Conservation (phyloP, 768 basidiomycete genomes). For the Termitomyces bulborhizus region DNA sequence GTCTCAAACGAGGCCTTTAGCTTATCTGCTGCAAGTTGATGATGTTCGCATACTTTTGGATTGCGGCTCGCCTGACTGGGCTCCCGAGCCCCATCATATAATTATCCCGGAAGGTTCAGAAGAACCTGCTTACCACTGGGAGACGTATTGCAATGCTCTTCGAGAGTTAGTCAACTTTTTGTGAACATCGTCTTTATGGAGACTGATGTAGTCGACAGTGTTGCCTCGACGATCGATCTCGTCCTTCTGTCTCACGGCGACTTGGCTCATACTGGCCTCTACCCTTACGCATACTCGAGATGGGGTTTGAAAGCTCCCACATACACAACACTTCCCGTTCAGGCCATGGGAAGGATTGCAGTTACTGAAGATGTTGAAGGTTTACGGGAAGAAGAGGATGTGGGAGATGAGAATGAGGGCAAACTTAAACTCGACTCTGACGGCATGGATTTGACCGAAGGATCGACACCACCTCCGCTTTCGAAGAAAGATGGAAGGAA, state of each 20-base stretch:
- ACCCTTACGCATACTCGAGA: constrained; percentile 83
- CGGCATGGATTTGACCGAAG: constrained; percentile 20
- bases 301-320: constrained; percentile 88
- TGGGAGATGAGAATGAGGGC: constrained; percentile 36
- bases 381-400: constrained; percentile 68
- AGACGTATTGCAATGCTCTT: constrained; percentile 59
- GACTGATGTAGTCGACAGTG: constrained; percentile 32
- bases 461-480: constrained; percentile 18
- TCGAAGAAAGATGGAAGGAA: constrained; percentile 25
- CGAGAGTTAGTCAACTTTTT: constrained; percentile 49
- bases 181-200: background rate
- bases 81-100: constrained; percentile 46
- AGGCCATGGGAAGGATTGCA: constrained; percentile 91
- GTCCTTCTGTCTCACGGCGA: constrained; percentile 95
- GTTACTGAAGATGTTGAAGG: constrained; percentile 85
- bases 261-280: constrained; percentile 83
- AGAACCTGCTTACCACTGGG: constrained; percentile 40
- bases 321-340: constrained; percentile 92
- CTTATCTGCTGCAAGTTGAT: constrained; percentile 90
- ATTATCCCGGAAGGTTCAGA: constrained; percentile 23
- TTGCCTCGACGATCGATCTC: constrained; percentile 78
- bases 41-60: constrained; percentile 91
- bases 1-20: constrained; percentile 54
- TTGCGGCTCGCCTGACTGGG: constrained; percentile 89
- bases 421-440: constrained; percentile 20